Percentiles rank a stretch among this genome's conserved stretches.
Evolutionary conservation across 2,329 filamentous ascomycete genomes (phyloP).

Genomic region (Venturia effusa): DNA sequence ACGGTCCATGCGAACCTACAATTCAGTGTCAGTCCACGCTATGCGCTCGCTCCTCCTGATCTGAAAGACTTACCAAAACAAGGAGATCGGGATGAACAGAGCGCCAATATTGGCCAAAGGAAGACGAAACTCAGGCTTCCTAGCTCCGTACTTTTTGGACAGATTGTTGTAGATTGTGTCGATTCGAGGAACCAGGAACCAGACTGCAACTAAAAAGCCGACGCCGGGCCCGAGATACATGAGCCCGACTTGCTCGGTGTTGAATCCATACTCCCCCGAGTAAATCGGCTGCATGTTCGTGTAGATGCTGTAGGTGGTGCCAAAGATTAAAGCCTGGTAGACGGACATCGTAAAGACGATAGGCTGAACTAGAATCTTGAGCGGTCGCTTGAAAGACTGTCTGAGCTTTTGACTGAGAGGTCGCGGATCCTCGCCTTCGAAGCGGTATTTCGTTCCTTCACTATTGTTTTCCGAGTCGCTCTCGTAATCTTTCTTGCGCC

Average conservation of each 20-base stretch:
- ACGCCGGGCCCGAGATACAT: slow-evolving; percentile 34
- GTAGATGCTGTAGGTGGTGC: slow-evolving; percentile 37
- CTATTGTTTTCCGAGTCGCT: slow-evolving; percentile 14
- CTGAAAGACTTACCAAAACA: slow-evolving; percentile 29
- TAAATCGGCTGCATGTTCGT: slow-evolving; percentile 39
- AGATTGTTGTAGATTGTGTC: slow-evolving; percentile 37
- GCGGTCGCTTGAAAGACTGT: slow-evolving; percentile 28
- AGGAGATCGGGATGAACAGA: slow-evolving; percentile 30
- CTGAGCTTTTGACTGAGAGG: slow-evolving; percentile 26
- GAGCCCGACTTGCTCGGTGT: slow-evolving; percentile 34
- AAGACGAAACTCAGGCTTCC: slow-evolving; percentile 33
- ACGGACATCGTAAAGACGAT: slow-evolving; percentile 36
- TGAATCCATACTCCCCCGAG: slow-evolving; percentile 31
- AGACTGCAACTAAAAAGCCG: slow-evolving; percentile 33
- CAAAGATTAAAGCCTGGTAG: slow-evolving; percentile 37
- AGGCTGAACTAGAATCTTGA: slow-evolving; percentile 33
- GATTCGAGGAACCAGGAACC: slow-evolving; percentile 36
- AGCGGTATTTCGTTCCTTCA: slow-evolving; percentile 27
- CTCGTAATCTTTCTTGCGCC: slow-evolving; percentile 26
- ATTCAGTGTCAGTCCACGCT: neutral
- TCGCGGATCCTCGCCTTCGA: slow-evolving; percentile 31
- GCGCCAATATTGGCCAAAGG: slow-evolving; percentile 36
- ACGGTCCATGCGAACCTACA: slow-evolving; percentile 32
- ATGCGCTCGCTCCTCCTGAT: no score
- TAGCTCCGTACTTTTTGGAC: slow-evolving; percentile 28